Conservation (phyloP, 2,329 filamentous ascomycete species). For the Dothistroma septosporum region DNA sequence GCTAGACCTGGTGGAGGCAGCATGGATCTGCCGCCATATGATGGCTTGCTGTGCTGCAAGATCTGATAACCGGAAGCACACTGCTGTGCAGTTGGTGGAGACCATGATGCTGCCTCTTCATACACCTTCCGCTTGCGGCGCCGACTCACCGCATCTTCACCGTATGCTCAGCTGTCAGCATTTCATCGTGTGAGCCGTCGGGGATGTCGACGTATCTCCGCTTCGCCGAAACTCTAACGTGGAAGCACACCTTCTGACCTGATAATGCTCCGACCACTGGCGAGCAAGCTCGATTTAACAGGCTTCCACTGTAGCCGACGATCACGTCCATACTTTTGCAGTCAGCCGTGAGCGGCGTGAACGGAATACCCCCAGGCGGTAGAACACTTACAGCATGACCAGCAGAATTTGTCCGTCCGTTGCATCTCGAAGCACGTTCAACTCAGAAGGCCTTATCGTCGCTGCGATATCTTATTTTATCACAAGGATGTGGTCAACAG, state of each 20-base stretch:
- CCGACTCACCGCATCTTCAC: background rate
- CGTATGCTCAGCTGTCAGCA: background rate
- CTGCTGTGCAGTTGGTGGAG: background rate
- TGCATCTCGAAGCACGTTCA: too few relatives aligned
- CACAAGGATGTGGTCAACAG: too few relatives aligned
- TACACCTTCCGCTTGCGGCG: background rate
- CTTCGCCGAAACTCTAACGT: background rate
- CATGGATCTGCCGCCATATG: conserved; percentile 8
- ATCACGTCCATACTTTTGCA: too few relatives aligned
- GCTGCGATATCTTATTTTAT: too few relatives aligned
- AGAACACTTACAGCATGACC: too few relatives aligned
- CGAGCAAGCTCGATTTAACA: background rate
- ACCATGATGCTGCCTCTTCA: background rate
- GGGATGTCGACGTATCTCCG: background rate
- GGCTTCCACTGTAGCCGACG: background rate
- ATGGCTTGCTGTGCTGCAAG: background rate
- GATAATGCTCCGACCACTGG: background rate
- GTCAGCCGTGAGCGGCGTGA: too few relatives aligned
- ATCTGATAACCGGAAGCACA: conserved; percentile 3
- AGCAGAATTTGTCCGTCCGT: background rate
- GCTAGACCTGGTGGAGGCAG: background rate
- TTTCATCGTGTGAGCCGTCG: background rate
- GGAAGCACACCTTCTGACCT: background rate
- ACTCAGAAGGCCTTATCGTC: too few relatives aligned
- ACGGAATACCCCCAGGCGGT: too few relatives aligned